Conservation (phyloP, 2,329 filamentous ascomycete species). For the Dactylellina haptotyla region DNA sequence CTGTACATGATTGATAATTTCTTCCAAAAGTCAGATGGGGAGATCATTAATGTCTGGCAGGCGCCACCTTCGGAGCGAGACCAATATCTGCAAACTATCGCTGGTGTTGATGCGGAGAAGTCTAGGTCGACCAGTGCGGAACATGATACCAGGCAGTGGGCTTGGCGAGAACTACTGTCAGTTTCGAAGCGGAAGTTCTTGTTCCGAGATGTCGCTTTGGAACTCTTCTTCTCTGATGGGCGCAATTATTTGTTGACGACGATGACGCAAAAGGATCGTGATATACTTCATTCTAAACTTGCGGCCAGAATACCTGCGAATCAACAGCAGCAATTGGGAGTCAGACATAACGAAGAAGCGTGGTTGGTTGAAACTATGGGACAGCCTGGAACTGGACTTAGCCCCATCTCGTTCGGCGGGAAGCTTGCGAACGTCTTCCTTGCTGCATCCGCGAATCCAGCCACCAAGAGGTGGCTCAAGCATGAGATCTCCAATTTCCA, state of each 20-base stretch:
- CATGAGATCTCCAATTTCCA: conserved; percentile 99
- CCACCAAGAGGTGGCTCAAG: conserved; percentile 87
- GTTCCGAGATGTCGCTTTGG: conserved; percentile 94
- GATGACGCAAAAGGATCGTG: conserved; percentile 76
- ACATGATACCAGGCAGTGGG: conserved; percentile 89
- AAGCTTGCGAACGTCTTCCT: conserved; percentile 95
- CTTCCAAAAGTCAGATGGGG: conserved; percentile 92
- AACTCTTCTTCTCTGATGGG: conserved; percentile 96
- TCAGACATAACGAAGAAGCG: conserved; percentile 80
- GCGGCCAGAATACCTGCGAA: conserved; percentile 72
- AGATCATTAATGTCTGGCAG: conserved; percentile 96
- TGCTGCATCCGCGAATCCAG: conserved; percentile 76
- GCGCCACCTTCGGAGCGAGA: conserved; percentile 92
- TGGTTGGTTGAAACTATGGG: conserved; percentile 91
- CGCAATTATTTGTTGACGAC: conserved; percentile 92
- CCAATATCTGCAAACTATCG: conserved; percentile 93
- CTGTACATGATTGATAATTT: conserved; percentile 97
- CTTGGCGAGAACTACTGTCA: conserved; percentile 92
- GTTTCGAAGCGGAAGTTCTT: conserved; percentile 95
- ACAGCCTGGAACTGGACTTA: conserved; percentile 69
- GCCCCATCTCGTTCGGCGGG: conserved; percentile 76
- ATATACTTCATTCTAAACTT: conserved; percentile 82
- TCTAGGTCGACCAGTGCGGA: conserved; percentile 71
- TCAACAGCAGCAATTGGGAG: conserved; percentile 72
- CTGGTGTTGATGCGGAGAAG: conserved; percentile 72